Percentiles rank a stretch among this genome's conserved stretches.
phyloP scores from a whole-genome alignment of 768 basidiomycete genomes.

The Leccinum rimulosum region DNA sequence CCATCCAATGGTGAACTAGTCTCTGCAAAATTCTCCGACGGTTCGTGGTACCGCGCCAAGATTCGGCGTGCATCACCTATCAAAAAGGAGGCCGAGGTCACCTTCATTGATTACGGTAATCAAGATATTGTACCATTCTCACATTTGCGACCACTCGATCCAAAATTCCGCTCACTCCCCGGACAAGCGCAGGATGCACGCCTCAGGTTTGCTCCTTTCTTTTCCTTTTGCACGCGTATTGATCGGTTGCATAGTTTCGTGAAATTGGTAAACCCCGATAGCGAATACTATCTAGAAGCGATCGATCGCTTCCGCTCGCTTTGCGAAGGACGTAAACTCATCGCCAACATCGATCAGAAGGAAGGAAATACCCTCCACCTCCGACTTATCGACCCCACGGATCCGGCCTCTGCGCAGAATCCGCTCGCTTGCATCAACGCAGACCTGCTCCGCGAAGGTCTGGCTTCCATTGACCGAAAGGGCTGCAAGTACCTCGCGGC shows the following conservation, averaged over 20 bases:
- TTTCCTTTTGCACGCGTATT: neutral
- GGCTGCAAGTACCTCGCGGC: constrained; percentile 67
- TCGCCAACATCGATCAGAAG: constrained; percentile 90
- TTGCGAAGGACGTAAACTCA: constrained; percentile 91
- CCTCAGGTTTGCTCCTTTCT: constrained; percentile 54
- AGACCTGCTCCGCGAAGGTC: constrained; percentile 84
- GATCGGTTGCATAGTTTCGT: constrained; percentile 61
- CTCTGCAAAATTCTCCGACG: constrained; percentile 92
- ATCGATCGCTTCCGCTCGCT: constrained; percentile 81
- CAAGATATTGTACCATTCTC: constrained; percentile 82
- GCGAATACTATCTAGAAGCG: constrained; percentile 86
- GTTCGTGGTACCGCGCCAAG: constrained; percentile 94
- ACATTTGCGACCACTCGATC: constrained; percentile 85
- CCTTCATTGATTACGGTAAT: constrained; percentile 96
- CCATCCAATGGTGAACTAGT: constrained; percentile 89
- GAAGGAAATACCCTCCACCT: constrained; percentile 81
- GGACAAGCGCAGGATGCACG: constrained; percentile 96
- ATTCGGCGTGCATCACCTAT: constrained; percentile 81
- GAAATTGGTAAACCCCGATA: constrained; percentile 73
- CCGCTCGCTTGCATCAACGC: constrained; percentile 82
- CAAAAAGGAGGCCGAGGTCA: constrained; percentile 93
- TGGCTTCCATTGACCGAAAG: constrained; percentile 77
- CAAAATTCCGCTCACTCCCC: constrained; percentile 84
- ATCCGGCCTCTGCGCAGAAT: constrained; percentile 65
- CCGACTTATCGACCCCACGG: constrained; percentile 86